A percentile compares a stretch with the other conserved stretches of the same genome.
These are phyloP conservation scores for Lippia alba DNA, from an alignment of 305 asterid genomes.

Conservation along the genomic window DNA sequence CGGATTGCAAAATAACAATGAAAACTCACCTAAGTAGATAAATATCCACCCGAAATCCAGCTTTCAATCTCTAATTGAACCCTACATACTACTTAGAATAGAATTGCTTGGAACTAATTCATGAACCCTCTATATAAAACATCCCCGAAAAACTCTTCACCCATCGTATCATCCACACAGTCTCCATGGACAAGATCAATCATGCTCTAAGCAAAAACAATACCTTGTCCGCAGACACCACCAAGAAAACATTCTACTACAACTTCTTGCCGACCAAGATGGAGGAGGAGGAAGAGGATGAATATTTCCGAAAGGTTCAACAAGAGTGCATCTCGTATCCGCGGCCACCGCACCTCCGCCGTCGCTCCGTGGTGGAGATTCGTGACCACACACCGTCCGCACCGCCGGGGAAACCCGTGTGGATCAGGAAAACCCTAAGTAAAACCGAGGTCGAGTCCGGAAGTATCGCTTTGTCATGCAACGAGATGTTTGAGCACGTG, in stretches of 20 bases:
- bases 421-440: constrained; percentile 22
- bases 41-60: too few relatives aligned
- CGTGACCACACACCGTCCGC: constrained; percentile 7
- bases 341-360: background rate
- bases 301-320: background rate
- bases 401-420: constrained; percentile 22
- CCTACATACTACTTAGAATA: too few relatives aligned
- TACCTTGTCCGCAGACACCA: background rate
- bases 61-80: too few relatives aligned
- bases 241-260: constrained; percentile 28
- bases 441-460: background rate
- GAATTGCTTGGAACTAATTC: too few relatives aligned
- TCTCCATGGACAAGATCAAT: too few relatives aligned
- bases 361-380: constrained; percentile 22
- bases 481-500: constrained; percentile 30
- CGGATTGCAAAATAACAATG: too few relatives aligned
- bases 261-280: constrained; percentile 25
- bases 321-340: background rate
- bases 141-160: too few relatives aligned
- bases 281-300: background rate
- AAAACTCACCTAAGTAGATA: too few relatives aligned
- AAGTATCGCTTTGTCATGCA: constrained; percentile 4
- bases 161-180: too few relatives aligned
- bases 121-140: too few relatives aligned
- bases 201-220: too few relatives aligned